Base-by-base conservation (phyloP, 176 grass and related monocot species). In the Bothriochloa decipiens region DNA sequence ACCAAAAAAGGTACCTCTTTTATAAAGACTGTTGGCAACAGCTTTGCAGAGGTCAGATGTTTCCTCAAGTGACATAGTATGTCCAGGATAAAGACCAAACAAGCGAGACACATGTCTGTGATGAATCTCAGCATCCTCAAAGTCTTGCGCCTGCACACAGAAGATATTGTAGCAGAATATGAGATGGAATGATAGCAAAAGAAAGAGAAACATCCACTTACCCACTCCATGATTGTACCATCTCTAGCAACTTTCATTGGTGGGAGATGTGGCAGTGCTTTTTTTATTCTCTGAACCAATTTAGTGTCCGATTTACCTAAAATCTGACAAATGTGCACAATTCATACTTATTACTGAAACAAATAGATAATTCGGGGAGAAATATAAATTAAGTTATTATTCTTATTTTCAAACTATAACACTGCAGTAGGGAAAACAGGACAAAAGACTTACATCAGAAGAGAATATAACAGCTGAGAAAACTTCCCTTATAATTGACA, bases 171-270 rank as follows among this genome's bases (percentile, higher is more conserved):
- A 67, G 10, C 17, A 82, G 74, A 53, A 39, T 55, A 42, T 14
- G 83, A 78, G 20, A 75, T n/a, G 78, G 53, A 63, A 18, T 74
- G 39, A 75, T 26, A 84, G 45, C 14, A 80, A 62, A 75, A 32
- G 62, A 80, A 71, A 66, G 60, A 41, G 37, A 64, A 46, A 13
- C 57, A 27, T 83, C 13, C 16, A 86, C 87, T 90, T 58, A 90
- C 94, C 95, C 95, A 97, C 82, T 97, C 95, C 92, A 97, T 94
- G 73, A 97, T 83, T 86, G 95, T 88, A 39, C 92, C 86, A 80
- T 97, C 95, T 81, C 90, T 92, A 73, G 88, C 88, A 87, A 97
- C 86, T 89, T 87, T 92, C 60, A 82, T 82, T 61, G 95, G 90
- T 27, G 84, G 95, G 46, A 97, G 86, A 68, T 35, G 85, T 66